Evolutionary conservation across 2,329 filamentous ascomycete species (phyloP).

Genomic region (Fusarium vanettenii): DNA sequence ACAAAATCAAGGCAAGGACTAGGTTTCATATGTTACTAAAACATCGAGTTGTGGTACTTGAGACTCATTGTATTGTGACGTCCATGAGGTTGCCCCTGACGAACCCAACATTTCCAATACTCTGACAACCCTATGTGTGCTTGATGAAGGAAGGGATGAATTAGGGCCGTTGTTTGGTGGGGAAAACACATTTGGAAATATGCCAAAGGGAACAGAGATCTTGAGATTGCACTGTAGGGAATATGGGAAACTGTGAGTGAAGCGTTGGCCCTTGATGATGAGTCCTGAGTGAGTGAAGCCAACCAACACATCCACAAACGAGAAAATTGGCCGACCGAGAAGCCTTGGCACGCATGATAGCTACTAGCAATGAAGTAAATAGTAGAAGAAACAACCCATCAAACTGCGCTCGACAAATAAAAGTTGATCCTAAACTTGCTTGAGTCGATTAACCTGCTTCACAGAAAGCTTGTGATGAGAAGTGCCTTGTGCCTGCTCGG

Average conservation of each 20-base stretch:
- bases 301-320: not conserved
- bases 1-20: not conserved
- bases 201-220: not conserved
- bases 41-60: not conserved
- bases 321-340: not conserved
- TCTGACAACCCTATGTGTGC: not conserved
- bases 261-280: not conserved
- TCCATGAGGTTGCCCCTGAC: not conserved
- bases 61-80: not conserved
- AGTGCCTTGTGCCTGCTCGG: not conserved
- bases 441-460: too few species aligned
- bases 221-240: not conserved
- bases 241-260: not conserved
- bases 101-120: not conserved
- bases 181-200: not conserved
- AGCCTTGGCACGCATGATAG: not conserved
- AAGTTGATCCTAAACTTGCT: not conserved
- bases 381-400: not conserved
- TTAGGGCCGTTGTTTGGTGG: not conserved
- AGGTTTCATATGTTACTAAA: not conserved
- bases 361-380: not conserved
- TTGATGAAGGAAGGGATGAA: not conserved
- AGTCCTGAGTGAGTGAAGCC: not conserved
- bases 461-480: not conserved
- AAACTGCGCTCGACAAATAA: not conserved